Base-by-base conservation (phyloP, 2,329 filamentous ascomycete genomes). In the Colletotrichum neosansevieriae region DNA sequence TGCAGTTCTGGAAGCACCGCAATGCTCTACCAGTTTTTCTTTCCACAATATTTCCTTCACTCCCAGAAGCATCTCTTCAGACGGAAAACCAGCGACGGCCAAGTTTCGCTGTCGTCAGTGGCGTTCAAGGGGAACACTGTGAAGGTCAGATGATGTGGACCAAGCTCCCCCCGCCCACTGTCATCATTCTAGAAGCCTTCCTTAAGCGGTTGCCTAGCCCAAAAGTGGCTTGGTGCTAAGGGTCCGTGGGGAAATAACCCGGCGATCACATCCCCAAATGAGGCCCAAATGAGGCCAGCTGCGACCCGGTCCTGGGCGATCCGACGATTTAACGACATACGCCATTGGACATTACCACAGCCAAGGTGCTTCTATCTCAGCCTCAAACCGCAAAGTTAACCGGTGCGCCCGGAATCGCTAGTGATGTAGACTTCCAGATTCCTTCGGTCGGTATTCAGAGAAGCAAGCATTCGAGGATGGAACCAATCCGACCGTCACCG, bases 111-210 rank as follows among this genome's bases (percentile, higher is more conserved):
- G 15, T 24, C 36, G 45, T 58, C 58, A 24, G 58, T 51, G 58
- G 58, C 4, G 19, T 1, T 12, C 3, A 4, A 2, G 29, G 29
- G 6, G 29, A 1, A 29, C 13, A 12, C n/a, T n/a, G n/a, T 12
- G 2, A 1, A 4, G n/a, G 61, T 68, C 61, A 59, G n/a, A 13
- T 59, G 61, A 42, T 15, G 4, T 42, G 36, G 21, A 1, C 32
- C 11, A 13, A 15, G 13, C 36, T 36, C 51, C 50, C n/a, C n/a
- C n/a, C n/a, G 3, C 21, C 21, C 21, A 21, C 19, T 47, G 54
- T 53, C 50, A n/a, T 13, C 21, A 6, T 69, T 69, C 66, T 59
- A 58, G 66, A 69, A 69, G 66, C 24, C 61, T 69, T 65, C 66
- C 61, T 9, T 13, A 66, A 59, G 50, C 49, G 66, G 54, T 17